Percentiles rank a stretch among this genome's conserved stretches.
These are phyloP conservation scores for Saitozyma sp. DNA, from an alignment of 768 basidiomycete genomes.

Conservation along the genomic window DNA sequence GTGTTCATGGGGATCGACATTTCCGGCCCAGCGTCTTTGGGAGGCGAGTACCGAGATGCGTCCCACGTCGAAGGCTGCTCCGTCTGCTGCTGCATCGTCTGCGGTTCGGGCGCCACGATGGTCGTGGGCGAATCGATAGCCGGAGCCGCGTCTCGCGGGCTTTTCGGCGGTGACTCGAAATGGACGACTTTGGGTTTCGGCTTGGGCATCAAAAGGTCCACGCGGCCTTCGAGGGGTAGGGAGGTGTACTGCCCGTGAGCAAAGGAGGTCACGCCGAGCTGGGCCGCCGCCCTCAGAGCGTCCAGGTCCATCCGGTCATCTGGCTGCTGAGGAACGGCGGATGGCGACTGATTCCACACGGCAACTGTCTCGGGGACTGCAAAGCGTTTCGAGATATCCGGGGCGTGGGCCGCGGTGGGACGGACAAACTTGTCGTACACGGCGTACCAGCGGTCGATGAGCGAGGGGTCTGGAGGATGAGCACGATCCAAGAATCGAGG, in stretches of 20 bases:
- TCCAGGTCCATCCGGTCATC: slow-evolving; percentile 61
- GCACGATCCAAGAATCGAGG: neutral
- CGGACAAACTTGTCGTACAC: slow-evolving; percentile 89
- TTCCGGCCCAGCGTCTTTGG: slow-evolving; percentile 62
- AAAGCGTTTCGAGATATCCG: slow-evolving; percentile 54
- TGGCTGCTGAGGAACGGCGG: slow-evolving; percentile 34
- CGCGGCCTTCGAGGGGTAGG: slow-evolving; percentile 81
- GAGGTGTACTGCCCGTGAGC: slow-evolving; percentile 71
- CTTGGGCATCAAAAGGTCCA: slow-evolving; percentile 76
- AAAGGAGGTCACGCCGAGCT: slow-evolving; percentile 52
- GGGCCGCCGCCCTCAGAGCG: slow-evolving; percentile 58
- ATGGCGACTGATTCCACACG: slow-evolving; percentile 65
- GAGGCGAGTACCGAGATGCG: slow-evolving; percentile 75
- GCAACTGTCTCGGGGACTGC: slow-evolving; percentile 68
- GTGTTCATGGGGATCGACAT: slow-evolving; percentile 66
- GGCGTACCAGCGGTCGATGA: slow-evolving; percentile 86
- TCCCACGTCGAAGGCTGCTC: slow-evolving; percentile 72
- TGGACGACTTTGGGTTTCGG: slow-evolving; percentile 17
- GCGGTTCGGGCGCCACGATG: slow-evolving; percentile 32
- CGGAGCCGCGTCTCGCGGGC: slow-evolving; percentile 34
- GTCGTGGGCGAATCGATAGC: slow-evolving; percentile 55
- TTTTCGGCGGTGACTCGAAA: slow-evolving; percentile 10
- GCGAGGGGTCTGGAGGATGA: slow-evolving; percentile 55
- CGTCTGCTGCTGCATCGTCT: slow-evolving; percentile 39
- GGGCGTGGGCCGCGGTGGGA: slow-evolving; percentile 55